Evolutionary conservation across 1,139 yeast species (phyloP), one percentile per base, ranked within the genome.

Genomic region (Blastobotrys indianensis): DNA sequence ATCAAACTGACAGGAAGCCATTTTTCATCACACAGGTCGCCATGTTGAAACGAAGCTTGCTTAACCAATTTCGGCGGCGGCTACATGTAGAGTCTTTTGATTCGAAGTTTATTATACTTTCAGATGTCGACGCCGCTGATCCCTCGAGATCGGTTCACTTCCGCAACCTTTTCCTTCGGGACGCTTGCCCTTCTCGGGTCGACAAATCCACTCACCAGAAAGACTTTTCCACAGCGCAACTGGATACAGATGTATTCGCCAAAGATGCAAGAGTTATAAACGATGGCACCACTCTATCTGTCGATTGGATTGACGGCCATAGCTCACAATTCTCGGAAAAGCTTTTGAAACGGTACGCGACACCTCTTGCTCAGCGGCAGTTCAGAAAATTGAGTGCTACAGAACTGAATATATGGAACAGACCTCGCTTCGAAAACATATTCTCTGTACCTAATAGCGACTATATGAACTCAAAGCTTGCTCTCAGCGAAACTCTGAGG

Each of bases 141-240:
- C 20, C 34, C 16, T 35, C 23, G 11, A 31, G 15, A 9, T 17
- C 15, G 9, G 45, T 41, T 10, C 13, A 29, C 10, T 81, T 73
- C 62, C 72, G 73, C 50, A 77, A 75, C 49, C 63, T 77, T 2
- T 82, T 84, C 56, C 67, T 85, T 33, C 69, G 94, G 52, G 94
- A 85, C 57, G 72, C 87, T 0, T 80, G 86, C 42, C 57, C 67
- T 0, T 62, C 58, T 11, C 76, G 85, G 1, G 73, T 82, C 3
- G 85, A 84, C 54, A 68, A 70, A 2, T 62, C 65, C 29, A 74
- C 87, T 0, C 73, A 74, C 32, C 94, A 84, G 59, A 84, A 82
- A 59, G 62, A 73, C 29, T 82, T 84, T 62, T 78, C 85, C 8
- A 82, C 92, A 0, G 82, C 79, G 1, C 67, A 74, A 46, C 63